These are phyloP conservation scores for Mentha longifolia DNA, from an alignment of 257 asterid species.

Conservation along the genomic window DNA sequence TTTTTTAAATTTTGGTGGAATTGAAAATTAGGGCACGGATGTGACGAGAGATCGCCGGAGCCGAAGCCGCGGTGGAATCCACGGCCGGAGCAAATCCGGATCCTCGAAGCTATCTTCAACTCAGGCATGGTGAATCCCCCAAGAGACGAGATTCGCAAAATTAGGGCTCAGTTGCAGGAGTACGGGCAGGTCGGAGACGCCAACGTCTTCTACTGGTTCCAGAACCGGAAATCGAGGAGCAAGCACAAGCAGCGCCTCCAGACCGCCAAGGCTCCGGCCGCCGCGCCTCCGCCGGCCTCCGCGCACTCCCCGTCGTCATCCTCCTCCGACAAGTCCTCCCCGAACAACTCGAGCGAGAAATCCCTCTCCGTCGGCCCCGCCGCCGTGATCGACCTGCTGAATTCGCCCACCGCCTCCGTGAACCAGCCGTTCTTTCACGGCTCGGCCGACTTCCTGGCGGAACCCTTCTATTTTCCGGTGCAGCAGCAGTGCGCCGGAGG, in stretches of 20 bases:
- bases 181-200: slow-evolving; percentile 97
- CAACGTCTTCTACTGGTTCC: slow-evolving; percentile 97
- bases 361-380: slow-evolving; percentile 43
- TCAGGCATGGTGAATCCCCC: slow-evolving; percentile 99
- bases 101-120: slow-evolving; percentile 86
- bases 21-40: slow-evolving; percentile 32
- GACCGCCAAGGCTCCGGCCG: slow-evolving; percentile 38
- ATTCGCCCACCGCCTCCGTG: slow-evolving; percentile 73
- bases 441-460: slow-evolving; percentile 46
- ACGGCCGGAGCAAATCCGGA: slow-evolving; percentile 85
- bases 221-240: slow-evolving; percentile 91
- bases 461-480: slow-evolving; percentile 56
- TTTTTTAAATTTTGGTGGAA: too few species aligned
- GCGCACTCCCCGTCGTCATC: slow-evolving; percentile 48
- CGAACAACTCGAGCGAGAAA: slow-evolving; percentile 54
- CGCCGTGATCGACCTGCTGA: slow-evolving; percentile 53
- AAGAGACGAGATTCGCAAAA: slow-evolving; percentile 80
- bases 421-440: slow-evolving; percentile 59
- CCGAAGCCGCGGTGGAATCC: slow-evolving; percentile 99
- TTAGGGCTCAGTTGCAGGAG: slow-evolving; percentile 85
- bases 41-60: slow-evolving; percentile 85
- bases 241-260: slow-evolving; percentile 86
- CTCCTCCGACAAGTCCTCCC: slow-evolving; percentile 64
- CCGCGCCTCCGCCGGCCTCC: slow-evolving; percentile 12
- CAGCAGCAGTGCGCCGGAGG: slow-evolving; percentile 40